Evolutionary conservation across 495 filamentous ascomycete genomes (phyloP), one percentile per base, ranked within the genome.

Genomic region (Podospora appendiculata): DNA sequence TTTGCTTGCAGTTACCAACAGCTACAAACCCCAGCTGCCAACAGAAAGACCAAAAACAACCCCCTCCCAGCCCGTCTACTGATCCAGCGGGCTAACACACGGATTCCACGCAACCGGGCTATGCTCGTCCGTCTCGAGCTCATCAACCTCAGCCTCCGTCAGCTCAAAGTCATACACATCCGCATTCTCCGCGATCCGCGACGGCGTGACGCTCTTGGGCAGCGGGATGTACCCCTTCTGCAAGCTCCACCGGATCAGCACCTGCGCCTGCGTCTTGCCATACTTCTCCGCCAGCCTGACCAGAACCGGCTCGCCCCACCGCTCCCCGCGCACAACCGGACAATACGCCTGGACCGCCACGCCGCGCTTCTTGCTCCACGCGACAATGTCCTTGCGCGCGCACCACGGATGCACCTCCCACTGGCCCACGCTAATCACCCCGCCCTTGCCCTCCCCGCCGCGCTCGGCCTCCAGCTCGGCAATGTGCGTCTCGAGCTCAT

Each of bases 371-470:
- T 75, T 60, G 57, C 85, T 84, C 86, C 91, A 95, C 45, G 81
- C 74, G 10, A 83, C 82, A 32, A 97, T 85, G 58, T 93, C 87
- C 7, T 74, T 72, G 10, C 91, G 75, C 4, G 81, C 73, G n/a
- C 86, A 81, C 88, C 89, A 95, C 1, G 91, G 90, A 62, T 97
- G 92, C 14, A 96, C 71, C 70, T 96, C 91, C 61, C 88, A 88
- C 66, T 95, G 90, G 10, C 87, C 88, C 8, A 95, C 87, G 47
- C 81, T 83, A 59, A 96, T 76, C 17, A 89, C 70, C 3, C 88
- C 88, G 10, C 86, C 89, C 48, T 77, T 82, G 8, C 85, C 87
- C 56, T 78, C 76, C 4, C 78, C 77, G 50, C 81, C 71, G 19
- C 73, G 64, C 60, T 81, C 76, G 13, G 57, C 62, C 58, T 86